Base-by-base conservation (phyloP, 805 yeast genomes). In the Candida peoriensis region DNA sequence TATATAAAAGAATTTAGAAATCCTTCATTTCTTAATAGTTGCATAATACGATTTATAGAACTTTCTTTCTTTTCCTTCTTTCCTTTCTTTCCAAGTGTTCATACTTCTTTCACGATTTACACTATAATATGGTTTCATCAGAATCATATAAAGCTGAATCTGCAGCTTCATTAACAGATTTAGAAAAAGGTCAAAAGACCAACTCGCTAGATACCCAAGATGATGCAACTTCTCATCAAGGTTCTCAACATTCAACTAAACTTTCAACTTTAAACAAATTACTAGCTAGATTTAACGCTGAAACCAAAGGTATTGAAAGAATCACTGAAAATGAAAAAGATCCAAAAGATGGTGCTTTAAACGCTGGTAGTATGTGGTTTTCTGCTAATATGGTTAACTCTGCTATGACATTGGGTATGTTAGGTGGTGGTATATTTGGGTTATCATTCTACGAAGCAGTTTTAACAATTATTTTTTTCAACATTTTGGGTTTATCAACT, bases 301-400 rank as follows among this genome's bases (percentile, higher is more conserved):
- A 80, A 55, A 67, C 74, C 14, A 74, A 82, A 54, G 96, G 96
- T 59, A 77, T 88, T 43, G 95, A 86, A 51, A 68, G 81, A 24
- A 73, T 88, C 37, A 76, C 84, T 7, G 94, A 82, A 42, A 83
- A 79, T 28, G 89, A 84, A 58, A 78, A 84, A 55, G 70, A 72
- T 31, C 85, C 80, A 41, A 70, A 69, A 32, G 77, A 84, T 20
- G 43, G 46, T 27, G 54, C 81, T 40, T 65, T 74, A 61, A 74
- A 73, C 44, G 83, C 90, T 21, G 86, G 86, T 29, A 69, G 88
- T 32, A 83, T 88, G 89, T 88, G 96, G 95, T 70, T 81, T 50
- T 80, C 93, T 7, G 94, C 95, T 25, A 87, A 88, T 61, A 68
- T 84, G 73, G 95, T 85, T 38, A 74, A 86, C 52, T 87, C 95